phyloP scores from a whole-genome alignment of 257 asterid genomes.

The Eucommia ulmoides region DNA sequence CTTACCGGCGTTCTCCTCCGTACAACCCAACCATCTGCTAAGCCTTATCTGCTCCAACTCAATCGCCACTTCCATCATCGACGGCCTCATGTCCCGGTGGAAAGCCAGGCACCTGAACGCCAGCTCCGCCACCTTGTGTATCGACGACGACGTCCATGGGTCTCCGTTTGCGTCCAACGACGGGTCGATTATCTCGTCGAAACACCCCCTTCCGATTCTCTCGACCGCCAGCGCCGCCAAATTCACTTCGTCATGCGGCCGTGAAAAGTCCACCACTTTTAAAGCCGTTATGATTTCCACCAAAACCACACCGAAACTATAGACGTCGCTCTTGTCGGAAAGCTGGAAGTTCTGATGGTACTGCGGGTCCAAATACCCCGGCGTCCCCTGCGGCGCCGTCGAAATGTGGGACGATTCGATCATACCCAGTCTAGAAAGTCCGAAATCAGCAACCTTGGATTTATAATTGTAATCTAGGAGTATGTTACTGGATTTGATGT shows the following conservation, averaged over 20 bases:
- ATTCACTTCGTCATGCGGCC: not conserved
- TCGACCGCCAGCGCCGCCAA: not conserved
- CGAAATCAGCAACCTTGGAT: not conserved
- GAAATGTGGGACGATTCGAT: not conserved
- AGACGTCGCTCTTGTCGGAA: not conserved
- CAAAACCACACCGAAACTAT: not conserved
- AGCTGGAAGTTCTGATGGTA: not conserved
- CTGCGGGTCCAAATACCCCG: not conserved
- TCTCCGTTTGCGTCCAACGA: not conserved
- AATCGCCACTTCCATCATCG: constrained; percentile 3
- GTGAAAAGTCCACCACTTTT: constrained; percentile 2
- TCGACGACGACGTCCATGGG: not conserved
- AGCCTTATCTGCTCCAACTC: not conserved
- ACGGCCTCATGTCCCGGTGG: constrained; percentile 1
- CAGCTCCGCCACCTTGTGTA: not conserved
- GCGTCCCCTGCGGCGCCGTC: constrained; percentile 2
- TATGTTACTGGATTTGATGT: constrained; percentile 2
- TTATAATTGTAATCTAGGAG: not conserved
- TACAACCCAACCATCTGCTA: too few species aligned
- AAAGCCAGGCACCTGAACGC: constrained; percentile 3
- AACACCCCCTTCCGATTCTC: not conserved
- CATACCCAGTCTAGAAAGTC: not conserved
- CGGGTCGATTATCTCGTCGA: not conserved
- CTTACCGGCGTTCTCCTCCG: not conserved
- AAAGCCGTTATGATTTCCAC: not conserved